Conservation (phyloP, 106 monocot genomes). For the Dactylorhiza incarnata region DNA sequence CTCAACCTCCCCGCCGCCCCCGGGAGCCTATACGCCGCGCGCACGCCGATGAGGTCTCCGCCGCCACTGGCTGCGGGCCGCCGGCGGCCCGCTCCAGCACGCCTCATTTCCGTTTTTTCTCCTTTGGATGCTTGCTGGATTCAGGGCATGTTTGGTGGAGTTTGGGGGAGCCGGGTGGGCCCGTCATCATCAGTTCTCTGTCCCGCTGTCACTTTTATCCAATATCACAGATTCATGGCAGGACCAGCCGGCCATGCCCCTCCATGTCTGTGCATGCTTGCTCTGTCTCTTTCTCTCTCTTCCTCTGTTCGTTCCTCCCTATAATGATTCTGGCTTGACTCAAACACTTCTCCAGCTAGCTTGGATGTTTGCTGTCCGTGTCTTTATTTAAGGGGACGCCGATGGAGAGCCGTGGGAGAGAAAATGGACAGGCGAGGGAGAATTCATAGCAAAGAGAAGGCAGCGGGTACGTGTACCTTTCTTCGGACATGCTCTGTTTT, state of each 20-base stretch:
- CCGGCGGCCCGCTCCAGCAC: not conserved
- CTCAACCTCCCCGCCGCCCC: not conserved
- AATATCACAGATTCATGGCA: not conserved
- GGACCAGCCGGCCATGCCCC: not conserved
- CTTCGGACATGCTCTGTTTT: not conserved
- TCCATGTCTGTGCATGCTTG: constrained; percentile 5
- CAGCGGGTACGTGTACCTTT: not conserved
- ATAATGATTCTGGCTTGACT: constrained; percentile 9
- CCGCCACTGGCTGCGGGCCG: not conserved
- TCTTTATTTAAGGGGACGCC: constrained; percentile 2
- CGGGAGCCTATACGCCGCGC: not conserved
- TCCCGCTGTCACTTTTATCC: constrained; percentile 6
- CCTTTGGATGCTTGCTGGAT: constrained; percentile 4
- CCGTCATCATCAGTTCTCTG: not conserved
- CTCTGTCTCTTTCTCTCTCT: not conserved
- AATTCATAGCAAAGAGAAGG: not conserved
- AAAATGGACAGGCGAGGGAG: not conserved
- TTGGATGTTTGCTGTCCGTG: not conserved
- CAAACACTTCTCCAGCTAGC: not conserved
- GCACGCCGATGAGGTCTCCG: not conserved
- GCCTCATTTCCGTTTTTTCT: not conserved
- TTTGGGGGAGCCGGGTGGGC: not conserved
- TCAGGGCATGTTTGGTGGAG: not conserved
- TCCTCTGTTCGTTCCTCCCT: not conserved
- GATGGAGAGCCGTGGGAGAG: not conserved